Evolutionary conservation across 768 basidiomycete genomes (phyloP).

Genomic region (Tulasnella sp.): DNA sequence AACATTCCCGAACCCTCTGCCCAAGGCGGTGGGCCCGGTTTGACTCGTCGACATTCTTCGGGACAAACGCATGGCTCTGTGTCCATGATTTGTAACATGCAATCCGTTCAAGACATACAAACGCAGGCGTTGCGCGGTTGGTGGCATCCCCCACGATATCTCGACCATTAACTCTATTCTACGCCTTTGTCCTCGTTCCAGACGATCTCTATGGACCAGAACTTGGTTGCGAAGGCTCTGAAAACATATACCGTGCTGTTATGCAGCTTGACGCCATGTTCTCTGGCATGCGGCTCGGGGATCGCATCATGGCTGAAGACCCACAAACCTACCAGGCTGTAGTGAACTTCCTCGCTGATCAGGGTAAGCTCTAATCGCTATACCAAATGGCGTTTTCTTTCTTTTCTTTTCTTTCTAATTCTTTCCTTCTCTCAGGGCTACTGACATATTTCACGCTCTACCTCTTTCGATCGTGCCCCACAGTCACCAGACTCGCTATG

Average conservation of each 20-base stretch:
- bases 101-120: neutral
- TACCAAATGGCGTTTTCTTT: neutral
- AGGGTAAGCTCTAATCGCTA: neutral
- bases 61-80: neutral
- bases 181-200: neutral
- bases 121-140: neutral
- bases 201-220: neutral
- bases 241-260: neutral
- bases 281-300: neutral
- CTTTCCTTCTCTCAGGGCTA: neutral
- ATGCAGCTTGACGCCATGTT: constrained; percentile 1
- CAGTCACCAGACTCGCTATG: neutral
- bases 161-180: neutral
- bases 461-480: neutral
- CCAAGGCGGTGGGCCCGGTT: neutral
- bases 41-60: neutral
- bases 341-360: neutral
- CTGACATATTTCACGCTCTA: neutral
- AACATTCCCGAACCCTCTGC: neutral
- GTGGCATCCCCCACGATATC: neutral
- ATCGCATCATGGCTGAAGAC: neutral
- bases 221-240: neutral
- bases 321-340: neutral
- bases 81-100: neutral
- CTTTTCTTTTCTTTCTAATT: neutral